Base-by-base conservation (phyloP, 208 protist genomes). In the Leishmania tropica region DNA sequence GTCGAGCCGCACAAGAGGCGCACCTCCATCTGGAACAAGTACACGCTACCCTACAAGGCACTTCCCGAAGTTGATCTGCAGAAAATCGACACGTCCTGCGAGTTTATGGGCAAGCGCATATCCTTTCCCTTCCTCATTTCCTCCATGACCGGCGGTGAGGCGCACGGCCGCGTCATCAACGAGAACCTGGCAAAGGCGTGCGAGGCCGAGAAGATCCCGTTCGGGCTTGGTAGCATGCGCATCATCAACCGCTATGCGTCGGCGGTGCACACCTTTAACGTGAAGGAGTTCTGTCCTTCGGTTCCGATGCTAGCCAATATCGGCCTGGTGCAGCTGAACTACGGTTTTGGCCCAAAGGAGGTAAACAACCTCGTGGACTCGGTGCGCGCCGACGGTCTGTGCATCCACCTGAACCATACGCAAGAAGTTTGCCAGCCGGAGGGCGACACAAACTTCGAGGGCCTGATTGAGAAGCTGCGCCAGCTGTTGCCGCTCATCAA, bases 291-390 rank as follows among this genome's bases (percentile, higher is more conserved):
- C 73, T 97, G 93, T 79, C 96, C 96, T 0, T 96, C 94, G 19
- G 94, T 97, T 68, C 90, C 88, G 42, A 98, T 98, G 96, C 94
- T 97, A 54, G 96, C 96, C 21, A 98, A 98, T 83, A 96, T 98
- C 70, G 96, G 96, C 4, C 88, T 98, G 19, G 96, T 98, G 45
- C 96, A 98, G 85, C 84, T 98, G 54, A 98, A 98, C 87, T 98
- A 98, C 85, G 96, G 96, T n/a, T 97, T 98, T 68, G 94, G 94
- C 35, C 86, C 86, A 7, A 87, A 88, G 51, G 93, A 98, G 81
- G 81, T 98, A 48, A 97, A 97, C 80, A 92, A 94, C 40, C 84
- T 98, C 24, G 86, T 97, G 28, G 83, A 95, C 72, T 87, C 82
- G 45, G 93, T 98, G 24, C 88, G 92, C 8, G 96, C 96, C 13